phyloP scores from a whole-genome alignment of 2,329 filamentous ascomycete genomes.

The Cladophialophora immunda region DNA sequence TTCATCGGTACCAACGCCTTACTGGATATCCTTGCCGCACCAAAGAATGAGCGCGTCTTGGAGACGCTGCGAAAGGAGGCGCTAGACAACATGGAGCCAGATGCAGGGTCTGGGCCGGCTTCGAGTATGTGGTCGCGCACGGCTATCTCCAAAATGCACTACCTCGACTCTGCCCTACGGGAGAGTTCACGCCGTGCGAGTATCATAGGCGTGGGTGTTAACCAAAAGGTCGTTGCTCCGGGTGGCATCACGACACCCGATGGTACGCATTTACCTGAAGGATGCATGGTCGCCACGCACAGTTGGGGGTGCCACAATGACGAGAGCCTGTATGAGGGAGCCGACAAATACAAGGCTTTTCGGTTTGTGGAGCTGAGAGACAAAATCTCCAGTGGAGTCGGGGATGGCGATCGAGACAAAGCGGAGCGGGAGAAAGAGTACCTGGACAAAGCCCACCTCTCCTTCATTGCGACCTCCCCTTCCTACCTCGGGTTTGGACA shows the following conservation, averaged over 20 bases:
- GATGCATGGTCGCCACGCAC: conserved; percentile 57
- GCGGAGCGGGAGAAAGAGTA: conserved; percentile 39
- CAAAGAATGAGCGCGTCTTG: conserved; percentile 45
- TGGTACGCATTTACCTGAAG: conserved; percentile 57
- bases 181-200: conserved; percentile 54
- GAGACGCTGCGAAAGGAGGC: conserved; percentile 40
- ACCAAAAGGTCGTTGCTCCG: conserved; percentile 41
- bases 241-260: conserved; percentile 45
- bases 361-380: conserved; percentile 53
- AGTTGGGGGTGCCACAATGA: conserved; percentile 59
- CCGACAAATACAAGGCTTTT: conserved; percentile 59
- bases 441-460: conserved; percentile 16
- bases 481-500: conserved; percentile 66
- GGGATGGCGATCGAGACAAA: not conserved
- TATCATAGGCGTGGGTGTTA: conserved; percentile 47
- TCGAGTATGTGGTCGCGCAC: conserved; percentile 46
- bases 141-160: conserved; percentile 48
- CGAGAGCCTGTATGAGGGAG: conserved; percentile 52
- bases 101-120: not conserved
- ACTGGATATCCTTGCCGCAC: conserved; percentile 43
- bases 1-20: conserved; percentile 44
- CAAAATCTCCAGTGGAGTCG: conserved; percentile 44
- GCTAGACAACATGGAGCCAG: conserved; percentile 31
- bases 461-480: conserved; percentile 62
- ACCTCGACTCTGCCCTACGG: conserved; percentile 53